These are phyloP conservation scores for Metschnikowia cerradonensis DNA, from an alignment of 805 yeast genomes.

Conservation along the genomic window DNA sequence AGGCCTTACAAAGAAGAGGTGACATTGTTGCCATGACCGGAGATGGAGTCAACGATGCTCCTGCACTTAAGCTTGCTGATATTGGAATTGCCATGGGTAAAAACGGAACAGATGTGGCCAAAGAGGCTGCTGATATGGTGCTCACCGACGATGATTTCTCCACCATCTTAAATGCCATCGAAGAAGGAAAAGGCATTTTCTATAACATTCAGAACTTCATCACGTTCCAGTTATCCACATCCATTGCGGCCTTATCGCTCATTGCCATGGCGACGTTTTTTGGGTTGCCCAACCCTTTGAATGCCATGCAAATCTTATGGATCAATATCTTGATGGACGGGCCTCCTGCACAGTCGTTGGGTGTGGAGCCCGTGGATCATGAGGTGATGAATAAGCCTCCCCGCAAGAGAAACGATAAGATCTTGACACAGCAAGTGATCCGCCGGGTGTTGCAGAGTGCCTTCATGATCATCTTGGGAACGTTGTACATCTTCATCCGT, in stretches of 20 bases:
- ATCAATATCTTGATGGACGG: constrained; percentile 98
- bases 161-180: constrained; percentile 88
- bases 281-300: constrained; percentile 87
- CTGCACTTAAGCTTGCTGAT: constrained; percentile 94
- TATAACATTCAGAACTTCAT: constrained; percentile 91
- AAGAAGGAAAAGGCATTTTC: constrained; percentile 97
- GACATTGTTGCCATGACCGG: constrained; percentile 99
- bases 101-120: constrained; percentile 97
- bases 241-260: constrained; percentile 89
- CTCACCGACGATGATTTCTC: constrained; percentile 95
- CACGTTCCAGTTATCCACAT: constrained; percentile 92
- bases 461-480: constrained; percentile 71
- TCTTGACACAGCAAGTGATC: constrained; percentile 66
- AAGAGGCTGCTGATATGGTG: constrained; percentile 98
- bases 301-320: constrained; percentile 98
- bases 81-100: constrained; percentile 93
- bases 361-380: constrained; percentile 96
- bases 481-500: constrained; percentile 76
- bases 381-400: constrained; percentile 98
- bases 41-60: constrained; percentile 98
- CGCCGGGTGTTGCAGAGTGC: constrained; percentile 77
- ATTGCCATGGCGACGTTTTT: constrained; percentile 85
- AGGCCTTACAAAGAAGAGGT: constrained; percentile 85
- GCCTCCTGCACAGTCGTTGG: constrained; percentile 96
- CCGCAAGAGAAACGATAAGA: constrained; percentile 79